These are phyloP conservation scores for Fusarium mexicanum DNA, from an alignment of 2,329 filamentous ascomycete species.

Conservation along the genomic window DNA sequence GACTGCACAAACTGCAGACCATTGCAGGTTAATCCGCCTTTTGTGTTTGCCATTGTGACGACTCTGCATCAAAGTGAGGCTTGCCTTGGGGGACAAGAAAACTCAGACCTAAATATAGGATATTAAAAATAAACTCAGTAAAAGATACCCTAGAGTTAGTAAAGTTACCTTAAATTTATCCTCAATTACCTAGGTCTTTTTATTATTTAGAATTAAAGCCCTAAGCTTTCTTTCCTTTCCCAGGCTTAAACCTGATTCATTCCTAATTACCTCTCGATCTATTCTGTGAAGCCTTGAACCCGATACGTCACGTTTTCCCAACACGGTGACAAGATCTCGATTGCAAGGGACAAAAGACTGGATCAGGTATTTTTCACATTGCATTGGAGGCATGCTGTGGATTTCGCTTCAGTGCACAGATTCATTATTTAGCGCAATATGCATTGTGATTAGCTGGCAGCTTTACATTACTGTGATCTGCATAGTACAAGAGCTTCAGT, in stretches of 20 bases:
- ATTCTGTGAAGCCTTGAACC: no score
- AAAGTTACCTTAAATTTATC: no score
- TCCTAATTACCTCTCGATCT: no score
- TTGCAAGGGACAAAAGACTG: no score
- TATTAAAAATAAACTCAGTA: background rate
- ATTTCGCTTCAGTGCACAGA: no score
- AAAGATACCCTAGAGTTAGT: background rate
- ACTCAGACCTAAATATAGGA: rapidly evolving
- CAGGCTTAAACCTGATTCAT: rapidly evolving
- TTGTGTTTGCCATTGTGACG: background rate
- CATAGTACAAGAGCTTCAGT: background rate
- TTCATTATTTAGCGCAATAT: no score
- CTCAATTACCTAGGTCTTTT: rapidly evolving
- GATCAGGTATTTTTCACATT: no score
- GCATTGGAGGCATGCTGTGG: no score
- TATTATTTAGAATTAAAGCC: rapidly evolving
- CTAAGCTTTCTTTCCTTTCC: rapidly evolving
- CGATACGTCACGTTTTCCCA: no score
- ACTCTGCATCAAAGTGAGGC: background rate
- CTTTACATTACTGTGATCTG: no score
- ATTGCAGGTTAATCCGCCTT: background rate
- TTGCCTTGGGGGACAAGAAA: background rate
- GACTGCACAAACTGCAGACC: background rate
- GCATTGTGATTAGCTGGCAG: no score
- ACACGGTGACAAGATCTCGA: no score